Evolutionary conservation across 2,329 filamentous ascomycete genomes (phyloP).

Genomic region (Aspergillus pseudotamarii): DNA sequence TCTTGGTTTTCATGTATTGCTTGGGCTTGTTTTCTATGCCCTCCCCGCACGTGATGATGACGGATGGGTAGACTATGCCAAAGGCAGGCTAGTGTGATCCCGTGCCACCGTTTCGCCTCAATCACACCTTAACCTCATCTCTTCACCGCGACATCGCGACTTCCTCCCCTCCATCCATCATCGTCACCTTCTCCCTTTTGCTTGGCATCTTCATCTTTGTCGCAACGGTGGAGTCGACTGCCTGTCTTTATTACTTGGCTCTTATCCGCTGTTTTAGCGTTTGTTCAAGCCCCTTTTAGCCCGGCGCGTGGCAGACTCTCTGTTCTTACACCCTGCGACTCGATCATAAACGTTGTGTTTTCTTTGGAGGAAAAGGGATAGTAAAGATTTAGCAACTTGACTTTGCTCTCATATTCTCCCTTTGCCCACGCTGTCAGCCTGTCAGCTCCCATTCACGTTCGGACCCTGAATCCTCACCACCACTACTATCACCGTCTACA

Average conservation of each 20-base stretch:
- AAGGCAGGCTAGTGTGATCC: conserved; percentile 25
- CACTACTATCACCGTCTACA: conserved; percentile 26
- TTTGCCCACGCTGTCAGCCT: conserved; percentile 22
- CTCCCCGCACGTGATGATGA: conserved; percentile 17
- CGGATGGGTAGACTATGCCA: neutral
- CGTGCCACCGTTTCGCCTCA: conserved; percentile 19
- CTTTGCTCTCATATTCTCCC: conserved; percentile 23
- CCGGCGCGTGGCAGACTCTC: conserved; percentile 21
- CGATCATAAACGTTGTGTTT: conserved; percentile 17
- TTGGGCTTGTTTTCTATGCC: conserved; percentile 8
- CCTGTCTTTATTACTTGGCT: neutral
- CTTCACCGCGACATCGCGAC: conserved; percentile 24
- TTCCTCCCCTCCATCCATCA: conserved; percentile 15
- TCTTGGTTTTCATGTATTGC: neutral
- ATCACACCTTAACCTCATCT: conserved; percentile 27
- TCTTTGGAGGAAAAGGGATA: conserved; percentile 21
- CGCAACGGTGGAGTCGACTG: neutral
- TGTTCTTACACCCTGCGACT: conserved; percentile 9
- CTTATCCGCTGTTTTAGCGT: conserved; percentile 6
- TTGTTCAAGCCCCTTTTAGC: conserved; percentile 5
- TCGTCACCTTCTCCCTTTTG: conserved; percentile 8
- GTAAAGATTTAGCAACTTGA: conserved; percentile 20
- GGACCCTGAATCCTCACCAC: conserved; percentile 24
- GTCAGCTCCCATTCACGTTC: conserved; percentile 24
- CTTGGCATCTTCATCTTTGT: conserved; percentile 12